A percentile compares a stretch with the other conserved stretches of the same genome.
Conservation (phyloP, 306 rosid genomes). For the Rosa chinensis region DNA sequence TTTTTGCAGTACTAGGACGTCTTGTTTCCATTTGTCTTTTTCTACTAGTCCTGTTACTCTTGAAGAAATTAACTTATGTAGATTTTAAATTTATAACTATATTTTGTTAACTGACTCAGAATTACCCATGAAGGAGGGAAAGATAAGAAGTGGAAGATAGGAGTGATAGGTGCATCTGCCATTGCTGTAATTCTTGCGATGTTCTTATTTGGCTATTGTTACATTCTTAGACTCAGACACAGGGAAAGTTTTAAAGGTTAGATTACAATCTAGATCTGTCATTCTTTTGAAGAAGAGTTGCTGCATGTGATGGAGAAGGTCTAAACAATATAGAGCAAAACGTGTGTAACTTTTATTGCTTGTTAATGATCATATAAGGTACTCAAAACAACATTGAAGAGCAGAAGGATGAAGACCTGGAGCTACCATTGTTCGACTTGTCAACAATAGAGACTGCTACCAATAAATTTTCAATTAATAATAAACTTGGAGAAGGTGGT, state of each 20-base stretch:
- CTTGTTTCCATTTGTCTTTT: background rate
- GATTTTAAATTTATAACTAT: background rate
- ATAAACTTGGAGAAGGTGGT: no score
- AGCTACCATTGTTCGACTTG: no score
- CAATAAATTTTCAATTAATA: no score
- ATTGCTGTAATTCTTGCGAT: constrained; percentile 16
- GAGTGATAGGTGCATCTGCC: constrained; percentile 21
- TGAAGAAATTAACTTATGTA: background rate
- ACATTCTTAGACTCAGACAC: constrained; percentile 25
- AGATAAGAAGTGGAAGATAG: constrained; percentile 26
- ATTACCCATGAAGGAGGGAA: constrained; percentile 5
- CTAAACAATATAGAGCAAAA: no score
- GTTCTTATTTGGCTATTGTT: constrained; percentile 20
- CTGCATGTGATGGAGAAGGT: background rate
- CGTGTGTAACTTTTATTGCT: no score
- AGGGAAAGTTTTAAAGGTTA: constrained; percentile 27
- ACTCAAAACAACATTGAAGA: no score
- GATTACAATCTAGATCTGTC: background rate
- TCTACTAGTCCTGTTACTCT: background rate
- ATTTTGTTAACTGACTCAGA: background rate
- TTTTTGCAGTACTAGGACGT: background rate
- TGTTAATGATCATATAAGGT: no score
- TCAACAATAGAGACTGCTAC: no score
- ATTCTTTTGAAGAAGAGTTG: background rate
- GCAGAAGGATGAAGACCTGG: no score